These are phyloP conservation scores for Ustilago trichophora DNA, from an alignment of 1,284 basidiomycete species.

Conservation along the genomic window DNA sequence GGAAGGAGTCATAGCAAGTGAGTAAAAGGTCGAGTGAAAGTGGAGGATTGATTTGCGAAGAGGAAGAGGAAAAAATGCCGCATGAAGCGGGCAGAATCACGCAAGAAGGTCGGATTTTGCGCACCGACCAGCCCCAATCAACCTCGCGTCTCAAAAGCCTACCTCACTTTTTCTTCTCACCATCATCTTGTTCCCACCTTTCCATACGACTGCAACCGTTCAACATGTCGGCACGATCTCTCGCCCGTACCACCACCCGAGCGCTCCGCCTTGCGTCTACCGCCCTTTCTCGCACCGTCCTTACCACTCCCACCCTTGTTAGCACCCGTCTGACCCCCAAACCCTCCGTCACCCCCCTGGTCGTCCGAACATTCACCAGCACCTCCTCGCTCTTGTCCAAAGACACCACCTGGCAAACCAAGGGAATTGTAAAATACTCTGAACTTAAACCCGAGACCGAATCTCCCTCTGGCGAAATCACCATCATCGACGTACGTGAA, in stretches of 20 bases:
- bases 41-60: neutral
- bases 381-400: constrained; percentile 3
- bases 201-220: neutral
- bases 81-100: constrained; percentile 1
- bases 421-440: constrained; percentile 75
- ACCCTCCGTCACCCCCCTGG: neutral
- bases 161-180: neutral
- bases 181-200: neutral
- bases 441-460: constrained; percentile 83
- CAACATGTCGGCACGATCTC: neutral
- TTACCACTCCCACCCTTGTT: neutral
- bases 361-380: neutral
- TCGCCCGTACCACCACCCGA: neutral
- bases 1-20: too few species aligned
- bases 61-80: neutral
- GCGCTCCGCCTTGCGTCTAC: neutral
- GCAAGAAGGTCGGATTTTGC: neutral
- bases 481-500: constrained; percentile 80
- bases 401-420: constrained; percentile 52
- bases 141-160: neutral
- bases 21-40: too few species aligned
- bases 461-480: constrained; percentile 75
- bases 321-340: neutral
- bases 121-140: neutral
- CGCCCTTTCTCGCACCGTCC: neutral